Conservation (phyloP, 2,329 filamentous ascomycete species). For the Verticillium nubilum region DNA sequence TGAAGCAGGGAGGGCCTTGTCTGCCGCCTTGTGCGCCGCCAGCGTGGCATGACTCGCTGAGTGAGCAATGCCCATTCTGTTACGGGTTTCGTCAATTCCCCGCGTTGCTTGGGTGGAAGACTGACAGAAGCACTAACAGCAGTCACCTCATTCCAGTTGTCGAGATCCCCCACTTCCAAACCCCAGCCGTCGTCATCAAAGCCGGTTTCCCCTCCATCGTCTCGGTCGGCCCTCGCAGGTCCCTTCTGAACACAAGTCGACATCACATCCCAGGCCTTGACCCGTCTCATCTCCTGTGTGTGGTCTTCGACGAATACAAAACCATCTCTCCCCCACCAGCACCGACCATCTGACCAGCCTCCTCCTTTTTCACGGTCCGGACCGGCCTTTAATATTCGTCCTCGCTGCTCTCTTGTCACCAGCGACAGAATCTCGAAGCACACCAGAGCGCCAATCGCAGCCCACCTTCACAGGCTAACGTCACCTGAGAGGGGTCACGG, state of each 20-base stretch:
- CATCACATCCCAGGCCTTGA: neutral
- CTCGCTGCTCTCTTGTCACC: neutral
- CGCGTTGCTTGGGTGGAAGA: neutral
- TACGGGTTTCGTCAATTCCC: neutral
- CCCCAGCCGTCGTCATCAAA: conserved; percentile 2
- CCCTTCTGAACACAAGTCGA: neutral
- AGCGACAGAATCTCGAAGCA: neutral
- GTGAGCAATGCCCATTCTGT: neutral
- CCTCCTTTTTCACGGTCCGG: neutral
- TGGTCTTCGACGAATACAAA: neutral
- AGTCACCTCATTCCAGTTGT: neutral
- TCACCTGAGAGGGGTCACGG: conserved; percentile 1
- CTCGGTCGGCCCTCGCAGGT: neutral
- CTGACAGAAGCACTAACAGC: neutral
- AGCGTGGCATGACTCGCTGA: neutral
- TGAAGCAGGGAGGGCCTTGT: neutral
- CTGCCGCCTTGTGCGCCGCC: neutral
- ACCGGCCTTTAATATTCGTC: neutral
- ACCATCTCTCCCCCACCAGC: neutral
- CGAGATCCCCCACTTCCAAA: neutral
- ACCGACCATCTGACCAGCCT: neutral
- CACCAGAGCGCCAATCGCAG: neutral
- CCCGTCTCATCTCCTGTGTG: neutral
- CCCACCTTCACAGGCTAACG: neutral
- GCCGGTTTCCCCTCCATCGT: conserved; percentile 1